A percentile compares a stretch with the other conserved stretches of the same genome.
Evolutionary conservation across 805 yeast genomes (phyloP).

Genomic region (Starmerella davenportii): DNA sequence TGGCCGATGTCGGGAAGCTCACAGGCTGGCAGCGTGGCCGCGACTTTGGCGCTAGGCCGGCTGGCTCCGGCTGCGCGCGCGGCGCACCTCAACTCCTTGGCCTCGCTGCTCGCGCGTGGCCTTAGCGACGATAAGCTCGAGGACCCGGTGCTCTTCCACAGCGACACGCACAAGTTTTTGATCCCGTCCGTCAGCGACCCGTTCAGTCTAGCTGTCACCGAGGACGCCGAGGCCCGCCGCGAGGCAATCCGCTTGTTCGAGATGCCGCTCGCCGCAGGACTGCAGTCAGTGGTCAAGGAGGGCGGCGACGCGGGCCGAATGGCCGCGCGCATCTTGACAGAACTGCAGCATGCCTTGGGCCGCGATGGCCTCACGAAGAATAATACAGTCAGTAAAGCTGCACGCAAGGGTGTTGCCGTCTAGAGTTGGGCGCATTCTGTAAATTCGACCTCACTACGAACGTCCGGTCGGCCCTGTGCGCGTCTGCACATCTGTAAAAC

Average conservation of each 20-base stretch:
- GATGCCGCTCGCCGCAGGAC: conserved; percentile 8
- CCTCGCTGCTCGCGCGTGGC: conserved; percentile 11
- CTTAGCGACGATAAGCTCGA: conserved; percentile 5
- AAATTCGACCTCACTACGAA: too few species aligned
- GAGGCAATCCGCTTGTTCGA: conserved; percentile 7
- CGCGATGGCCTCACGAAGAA: too few species aligned
- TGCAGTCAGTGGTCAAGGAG: conserved; percentile 4
- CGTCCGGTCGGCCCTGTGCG: too few species aligned
- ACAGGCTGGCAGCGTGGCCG: conserved; percentile 12
- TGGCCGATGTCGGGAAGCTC: conserved; percentile 31
- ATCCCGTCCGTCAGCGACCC: conserved; percentile 12
- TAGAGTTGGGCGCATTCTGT: too few species aligned
- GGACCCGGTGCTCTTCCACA: conserved; percentile 5
- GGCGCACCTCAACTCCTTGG: conserved; percentile 14
- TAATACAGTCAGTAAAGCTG: background rate
- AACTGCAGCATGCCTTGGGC: too few species aligned
- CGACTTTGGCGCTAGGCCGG: conserved; percentile 15
- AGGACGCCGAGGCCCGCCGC: conserved; percentile 16
- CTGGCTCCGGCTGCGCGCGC: conserved; percentile 16
- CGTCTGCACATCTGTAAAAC: too few species aligned
- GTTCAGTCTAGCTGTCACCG: conserved; percentile 12
- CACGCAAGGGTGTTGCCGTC: too few species aligned
- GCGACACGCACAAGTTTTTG: conserved; percentile 10
- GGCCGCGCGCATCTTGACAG: conserved; percentile 5
- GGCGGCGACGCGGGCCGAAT: conserved; percentile 13